Base-by-base conservation (phyloP, 2,329 filamentous ascomycete species). In the Clarireedia homoeocarpa region DNA sequence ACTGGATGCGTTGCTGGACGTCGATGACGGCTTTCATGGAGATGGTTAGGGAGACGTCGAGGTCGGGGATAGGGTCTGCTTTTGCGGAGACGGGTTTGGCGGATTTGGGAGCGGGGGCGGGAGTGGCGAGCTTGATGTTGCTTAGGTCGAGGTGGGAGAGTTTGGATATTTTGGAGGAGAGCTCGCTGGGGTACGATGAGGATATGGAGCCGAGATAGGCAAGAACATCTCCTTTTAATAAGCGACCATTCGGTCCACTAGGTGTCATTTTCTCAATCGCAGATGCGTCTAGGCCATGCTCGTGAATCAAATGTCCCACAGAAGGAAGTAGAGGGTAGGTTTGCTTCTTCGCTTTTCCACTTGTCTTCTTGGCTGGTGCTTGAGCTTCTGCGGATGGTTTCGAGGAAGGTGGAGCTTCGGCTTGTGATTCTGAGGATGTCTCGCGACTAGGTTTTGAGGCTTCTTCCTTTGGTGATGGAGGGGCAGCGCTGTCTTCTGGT, bases 211-310 rank as follows among this genome's bases (percentile, higher is more conserved):
- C 94, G 15, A 97, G 73, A 71, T 92, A 94, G 48, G 91, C 91
- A 53, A 99, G 83, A 6, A 99, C 86, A 69, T 99, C 94, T 55
- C 94, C 94, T 79, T 99, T 99, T 60, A 99, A 80, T 54, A 99
- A 77, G 59, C 94, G 85, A 57, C 91, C 91, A 66, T 85, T 85
- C 30, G 94, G 94, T 24, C 94, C 94, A 20, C 89, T 92, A 5
- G 91, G 87, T 53, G 84, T 87, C 71, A 97, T 96, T 71, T 88
- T 86, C 72, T 83, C 78, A 52, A 91, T 78, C 58, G 91, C 88
- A 48, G 85, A 84, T 63, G 86, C 82, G 66, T 87, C 80, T 54
- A 99, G 75, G 60, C 86, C 85, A 68, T 95, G 85, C 71, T 86
- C 79, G 72, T 88, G 87, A 60, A 97, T 79, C 57, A 97, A 80